Evolutionary conservation across 176 grass and related monocot species (phyloP), one percentile per base, ranked within the genome.

Genomic region (Aegilops speltoides): DNA sequence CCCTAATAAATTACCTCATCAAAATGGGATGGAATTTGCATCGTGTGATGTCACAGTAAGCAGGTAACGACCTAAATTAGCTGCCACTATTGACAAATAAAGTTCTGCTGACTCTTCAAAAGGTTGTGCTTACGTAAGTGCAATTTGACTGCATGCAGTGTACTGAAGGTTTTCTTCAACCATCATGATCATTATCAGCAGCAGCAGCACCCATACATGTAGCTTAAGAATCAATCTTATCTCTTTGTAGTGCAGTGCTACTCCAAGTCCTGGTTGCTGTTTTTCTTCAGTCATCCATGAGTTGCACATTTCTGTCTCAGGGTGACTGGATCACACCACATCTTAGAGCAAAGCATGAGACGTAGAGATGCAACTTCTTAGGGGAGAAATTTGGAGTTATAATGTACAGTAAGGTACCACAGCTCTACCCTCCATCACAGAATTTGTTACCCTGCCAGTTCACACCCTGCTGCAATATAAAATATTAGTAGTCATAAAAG

Each of bases 351-450:
- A 45, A 14, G 45, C 65, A 84, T 64, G 38, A 82, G 66, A 79
- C 17, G 28, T 48, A 46, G 52, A 31, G 75, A 52, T 20, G 38
- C 64, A 52, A 48, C 37, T 71, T 26, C 22, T 37, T 78, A 54
- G 6, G 41, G 77, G 62, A 69, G 20, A 79, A 87, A 54, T 19
- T 8, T 56, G 28, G 68, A 76, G 61, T 72, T 64, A 77, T 46
- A 62, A 48, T 46, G 37, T 22, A 84, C 45, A 46, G 9, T 37
- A 82, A 52, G 32, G 17, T 52, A 82, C 14, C 54, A 65, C 41
- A 77, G 4, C 52, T 75, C 89, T 96, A 96, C 13, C 89, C 89
- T 85, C 89, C 91, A 82, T 91, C 89, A 93, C 86, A 91, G 2
- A 78, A 82, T 79, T 91, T 91, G 74, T 64, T 85, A 28, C 62